Evolutionary conservation across 169 alveolate genomes (phyloP).

Genomic region (Perkinsus marinus): DNA sequence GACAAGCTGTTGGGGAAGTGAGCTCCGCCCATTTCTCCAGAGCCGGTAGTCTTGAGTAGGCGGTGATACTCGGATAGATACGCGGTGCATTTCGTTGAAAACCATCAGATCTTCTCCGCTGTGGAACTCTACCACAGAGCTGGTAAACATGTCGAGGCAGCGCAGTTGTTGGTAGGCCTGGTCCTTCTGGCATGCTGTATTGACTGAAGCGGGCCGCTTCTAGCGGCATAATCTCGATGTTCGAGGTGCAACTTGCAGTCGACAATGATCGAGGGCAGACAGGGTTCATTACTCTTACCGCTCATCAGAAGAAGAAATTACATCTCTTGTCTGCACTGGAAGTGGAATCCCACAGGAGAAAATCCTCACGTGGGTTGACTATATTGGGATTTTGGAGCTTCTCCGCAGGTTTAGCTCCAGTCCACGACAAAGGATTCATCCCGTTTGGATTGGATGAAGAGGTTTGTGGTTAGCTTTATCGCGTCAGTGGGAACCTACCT

Average conservation of each 20-base stretch:
- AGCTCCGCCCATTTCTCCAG: conserved; percentile 27
- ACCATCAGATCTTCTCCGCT: conserved; percentile 60
- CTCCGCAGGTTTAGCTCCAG: not conserved
- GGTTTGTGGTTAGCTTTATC: not conserved
- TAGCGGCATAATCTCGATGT: too few species aligned
- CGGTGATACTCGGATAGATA: conserved; percentile 25
- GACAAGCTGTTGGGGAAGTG: conserved; percentile 66
- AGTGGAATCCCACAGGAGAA: conserved; percentile 61
- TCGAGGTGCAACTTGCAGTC: too few species aligned
- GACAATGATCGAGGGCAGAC: not conserved
- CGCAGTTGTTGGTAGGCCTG: conserved; percentile 39
- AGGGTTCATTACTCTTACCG: not conserved
- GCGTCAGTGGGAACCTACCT: not conserved
- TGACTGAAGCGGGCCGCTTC: conserved; percentile 12
- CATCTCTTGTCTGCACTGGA: conserved; percentile 77
- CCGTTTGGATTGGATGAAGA: not conserved
- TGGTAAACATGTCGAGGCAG: conserved; percentile 70
- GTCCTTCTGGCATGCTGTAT: too few species aligned
- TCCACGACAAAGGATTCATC: not conserved
- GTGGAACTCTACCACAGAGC: conserved; percentile 73
- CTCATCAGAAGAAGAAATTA: conserved; percentile 44
- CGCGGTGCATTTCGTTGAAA: conserved; percentile 48
- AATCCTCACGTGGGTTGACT: conserved; percentile 35
- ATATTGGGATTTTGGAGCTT: not conserved
- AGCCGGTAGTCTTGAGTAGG: too few species aligned